Conservation (phyloP, 2,329 filamentous ascomycete genomes). For the Didymella exigua region DNA sequence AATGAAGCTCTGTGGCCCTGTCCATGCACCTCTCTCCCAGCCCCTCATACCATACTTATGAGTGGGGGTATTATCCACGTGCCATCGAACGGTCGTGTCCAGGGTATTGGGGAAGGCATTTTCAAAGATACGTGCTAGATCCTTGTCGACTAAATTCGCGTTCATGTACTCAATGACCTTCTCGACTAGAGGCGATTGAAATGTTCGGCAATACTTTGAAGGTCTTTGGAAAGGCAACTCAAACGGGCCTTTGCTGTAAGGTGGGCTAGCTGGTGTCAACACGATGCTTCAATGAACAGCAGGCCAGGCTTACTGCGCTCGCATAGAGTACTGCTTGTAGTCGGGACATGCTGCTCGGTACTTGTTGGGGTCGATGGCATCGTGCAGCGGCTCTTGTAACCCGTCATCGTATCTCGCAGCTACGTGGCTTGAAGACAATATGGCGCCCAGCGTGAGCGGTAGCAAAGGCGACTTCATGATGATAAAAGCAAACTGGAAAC, state of each 20-base stretch:
- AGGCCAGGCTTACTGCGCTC: slow-evolving; percentile 59
- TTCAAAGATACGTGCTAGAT: slow-evolving; percentile 90
- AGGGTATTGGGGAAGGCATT: slow-evolving; percentile 93
- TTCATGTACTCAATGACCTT: slow-evolving; percentile 84
- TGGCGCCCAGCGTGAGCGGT: slow-evolving; percentile 15
- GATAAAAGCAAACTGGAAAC: not conserved
- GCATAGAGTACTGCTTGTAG: slow-evolving; percentile 65
- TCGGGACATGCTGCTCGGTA: slow-evolving; percentile 65
- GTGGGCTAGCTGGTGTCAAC: slow-evolving; percentile 60
- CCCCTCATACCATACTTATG: slow-evolving; percentile 46
- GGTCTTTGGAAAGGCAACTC: slow-evolving; percentile 86
- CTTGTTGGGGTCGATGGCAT: slow-evolving; percentile 40
- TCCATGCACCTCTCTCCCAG: slow-evolving; percentile 65
- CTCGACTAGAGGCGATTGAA: slow-evolving; percentile 84
- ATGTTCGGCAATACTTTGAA: slow-evolving; percentile 80
- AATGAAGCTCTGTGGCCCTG: slow-evolving; percentile 87
- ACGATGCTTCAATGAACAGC: too few species aligned
- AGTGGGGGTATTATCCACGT: slow-evolving; percentile 65
- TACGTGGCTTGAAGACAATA: slow-evolving; percentile 17
- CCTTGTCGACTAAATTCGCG: slow-evolving; percentile 77
- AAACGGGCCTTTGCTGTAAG: slow-evolving; percentile 79
- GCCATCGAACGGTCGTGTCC: slow-evolving; percentile 88
- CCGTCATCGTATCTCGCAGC: slow-evolving; percentile 18
- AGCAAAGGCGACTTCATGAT: slow-evolving; percentile 26
- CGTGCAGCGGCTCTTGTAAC: slow-evolving; percentile 40